These are phyloP conservation scores for Amanita exitialis DNA, from an alignment of 768 basidiomycete genomes.

Conservation along the genomic window DNA sequence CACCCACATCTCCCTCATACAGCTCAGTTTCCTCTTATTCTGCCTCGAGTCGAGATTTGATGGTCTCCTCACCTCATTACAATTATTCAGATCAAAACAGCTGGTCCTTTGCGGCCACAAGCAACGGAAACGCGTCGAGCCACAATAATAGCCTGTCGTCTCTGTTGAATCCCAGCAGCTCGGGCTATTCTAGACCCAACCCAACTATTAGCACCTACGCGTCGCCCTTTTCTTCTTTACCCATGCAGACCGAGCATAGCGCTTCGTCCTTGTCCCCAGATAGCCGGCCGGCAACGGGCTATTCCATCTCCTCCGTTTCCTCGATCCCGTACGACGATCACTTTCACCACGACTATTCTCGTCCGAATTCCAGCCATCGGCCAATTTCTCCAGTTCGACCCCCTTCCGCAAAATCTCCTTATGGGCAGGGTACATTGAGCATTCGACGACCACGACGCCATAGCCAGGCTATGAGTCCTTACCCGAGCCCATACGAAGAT, in stretches of 20 bases:
- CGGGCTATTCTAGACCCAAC: slow-evolving; percentile 46
- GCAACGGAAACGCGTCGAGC: slow-evolving; percentile 43
- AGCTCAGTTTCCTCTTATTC: slow-evolving; percentile 34
- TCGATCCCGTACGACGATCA: slow-evolving; percentile 58
- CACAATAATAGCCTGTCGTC: slow-evolving; percentile 73
- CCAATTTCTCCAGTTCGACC: slow-evolving; percentile 64
- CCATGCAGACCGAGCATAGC: slow-evolving; percentile 57
- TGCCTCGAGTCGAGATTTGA: slow-evolving; percentile 30
- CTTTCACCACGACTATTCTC: slow-evolving; percentile 54
- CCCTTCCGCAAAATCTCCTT: slow-evolving; percentile 54
- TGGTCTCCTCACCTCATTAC: slow-evolving; percentile 45
- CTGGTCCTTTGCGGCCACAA: slow-evolving; percentile 38
- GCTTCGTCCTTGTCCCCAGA: slow-evolving; percentile 75
- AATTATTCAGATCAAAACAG: slow-evolving; percentile 48
- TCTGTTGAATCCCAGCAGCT: slow-evolving; percentile 62
- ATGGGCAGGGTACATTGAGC: slow-evolving; percentile 39
- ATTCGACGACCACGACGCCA: slow-evolving; percentile 69
- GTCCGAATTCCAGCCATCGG: slow-evolving; percentile 64
- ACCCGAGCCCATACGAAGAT: slow-evolving; percentile 73
- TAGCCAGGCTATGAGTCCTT: slow-evolving; percentile 82
- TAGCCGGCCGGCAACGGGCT: slow-evolving; percentile 78
- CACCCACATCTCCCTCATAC: slow-evolving; percentile 39
- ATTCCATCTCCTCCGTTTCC: slow-evolving; percentile 77
- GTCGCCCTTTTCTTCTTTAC: slow-evolving; percentile 60
- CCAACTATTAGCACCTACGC: slow-evolving; percentile 69